Conservation (phyloP, 176 grass and related monocot genomes). For the Tuctoria greenei region DNA sequence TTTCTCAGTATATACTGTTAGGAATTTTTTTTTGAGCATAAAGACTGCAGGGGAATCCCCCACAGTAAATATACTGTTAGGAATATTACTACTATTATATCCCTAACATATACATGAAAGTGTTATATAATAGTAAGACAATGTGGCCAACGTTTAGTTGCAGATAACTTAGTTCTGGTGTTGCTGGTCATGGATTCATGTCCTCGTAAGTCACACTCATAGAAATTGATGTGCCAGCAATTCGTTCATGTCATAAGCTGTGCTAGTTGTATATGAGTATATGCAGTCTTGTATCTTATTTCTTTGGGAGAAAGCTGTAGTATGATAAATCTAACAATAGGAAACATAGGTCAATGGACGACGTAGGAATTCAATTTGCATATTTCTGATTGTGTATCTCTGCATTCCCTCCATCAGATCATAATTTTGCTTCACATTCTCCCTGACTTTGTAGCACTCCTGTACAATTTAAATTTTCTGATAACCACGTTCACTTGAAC, state of each 20-base stretch:
- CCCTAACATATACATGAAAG: not conserved
- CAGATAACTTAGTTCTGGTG: no score
- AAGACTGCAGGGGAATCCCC: no score
- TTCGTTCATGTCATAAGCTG: not conserved
- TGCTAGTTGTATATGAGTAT: not conserved
- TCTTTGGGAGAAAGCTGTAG: not conserved
- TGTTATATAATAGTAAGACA: no score
- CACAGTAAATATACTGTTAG: no score
- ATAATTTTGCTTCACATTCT: not conserved
- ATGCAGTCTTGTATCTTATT: not conserved
- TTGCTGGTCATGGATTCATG: no score
- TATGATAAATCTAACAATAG: not conserved
- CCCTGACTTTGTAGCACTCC: not conserved
- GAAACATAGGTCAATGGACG: not conserved
- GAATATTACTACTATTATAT: no score
- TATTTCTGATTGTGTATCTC: not conserved
- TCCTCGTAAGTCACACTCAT: no score
- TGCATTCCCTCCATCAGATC: not conserved
- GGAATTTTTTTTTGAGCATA: no score
- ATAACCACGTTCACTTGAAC: conserved; percentile 2
- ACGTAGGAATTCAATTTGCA: not conserved
- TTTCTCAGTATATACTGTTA: no score
- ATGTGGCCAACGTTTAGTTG: not conserved
- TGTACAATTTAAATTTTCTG: not conserved
- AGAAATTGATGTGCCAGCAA: no score